Evolutionary conservation across 108 stramenopile species (phyloP), one percentile per base, ranked within the genome.

Genomic region (Pinguiococcus pyrenoidosus): DNA sequence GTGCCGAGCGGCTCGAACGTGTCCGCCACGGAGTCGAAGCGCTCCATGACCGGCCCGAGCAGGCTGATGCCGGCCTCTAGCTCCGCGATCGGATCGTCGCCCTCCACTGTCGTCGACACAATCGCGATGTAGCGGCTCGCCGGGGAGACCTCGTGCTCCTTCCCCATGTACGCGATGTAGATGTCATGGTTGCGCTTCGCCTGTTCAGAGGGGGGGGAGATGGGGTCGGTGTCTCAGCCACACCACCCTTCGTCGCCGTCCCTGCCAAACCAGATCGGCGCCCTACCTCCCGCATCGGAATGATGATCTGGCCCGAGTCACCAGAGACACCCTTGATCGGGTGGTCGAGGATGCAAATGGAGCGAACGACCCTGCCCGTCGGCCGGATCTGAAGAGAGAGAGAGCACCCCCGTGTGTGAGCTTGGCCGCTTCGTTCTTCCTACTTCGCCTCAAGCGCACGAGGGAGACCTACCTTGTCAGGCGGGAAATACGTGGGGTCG

Each of bases 281-380:
- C 26, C 75, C 74, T 28, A 92, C 84, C 70, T 99, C 91, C 30
- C 84, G 79, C 22, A 89, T 90, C 37, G 97, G 97, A 45, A 99
- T 86, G 74, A 99, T 87, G 70, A 99, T 84, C 72, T 99, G 97
- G 23, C 69, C 85, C 29, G 71, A 59, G 39, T 66, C 35, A 20
- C 44, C 44, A 14, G 46, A 47, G 30, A 16, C 14, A 4, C 79
- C 78, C 17, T 85, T 80, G 49, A 92, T 83, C 10, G 93, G 92
- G 45, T 94, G 92, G 60, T 92, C 87, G 62, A 96, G 77, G 56
- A 99, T 64, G 66, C 92, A 92, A 67, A 99, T 94, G 76, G 86
- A 90, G 44, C 96, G 83, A 9, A 93, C 89, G 44, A 98, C 79
- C 44, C 67, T 46, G 33, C 90, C 90, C 29, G 83, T 85, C 34